phyloP scores from a whole-genome alignment of 495 filamentous ascomycete genomes.

The Aspergillus ostianus region DNA sequence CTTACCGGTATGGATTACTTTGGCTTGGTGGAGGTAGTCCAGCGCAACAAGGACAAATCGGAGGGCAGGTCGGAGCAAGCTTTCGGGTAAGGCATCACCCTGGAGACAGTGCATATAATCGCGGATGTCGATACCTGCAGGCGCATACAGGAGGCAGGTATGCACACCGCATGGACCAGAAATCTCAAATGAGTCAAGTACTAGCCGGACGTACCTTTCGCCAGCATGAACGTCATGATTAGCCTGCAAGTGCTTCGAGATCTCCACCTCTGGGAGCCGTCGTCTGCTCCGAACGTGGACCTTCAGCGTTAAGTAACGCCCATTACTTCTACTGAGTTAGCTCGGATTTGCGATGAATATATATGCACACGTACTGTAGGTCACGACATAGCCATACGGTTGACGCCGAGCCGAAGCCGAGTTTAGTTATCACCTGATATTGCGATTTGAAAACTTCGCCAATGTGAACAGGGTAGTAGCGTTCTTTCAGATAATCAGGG shows the following conservation, averaged over 20 bases:
- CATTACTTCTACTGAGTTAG: no score
- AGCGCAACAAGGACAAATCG: slow-evolving; percentile 35
- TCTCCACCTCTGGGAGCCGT: slow-evolving; percentile 29
- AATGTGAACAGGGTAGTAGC: slow-evolving; percentile 44
- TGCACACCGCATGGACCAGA: slow-evolving; percentile 38
- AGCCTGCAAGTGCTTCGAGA: slow-evolving; percentile 30
- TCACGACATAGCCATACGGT: slow-evolving; percentile 53
- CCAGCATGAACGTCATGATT: slow-evolving; percentile 28
- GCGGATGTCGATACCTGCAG: slow-evolving; percentile 34
- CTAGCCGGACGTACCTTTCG: slow-evolving; percentile 27
- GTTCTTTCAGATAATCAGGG: slow-evolving; percentile 35
- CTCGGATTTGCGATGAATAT: no score
- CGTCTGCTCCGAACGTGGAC: slow-evolving; percentile 23
- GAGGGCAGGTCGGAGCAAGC: slow-evolving; percentile 27
- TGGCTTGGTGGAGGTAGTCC: slow-evolving; percentile 40
- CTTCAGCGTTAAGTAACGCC: slow-evolving; percentile 34
- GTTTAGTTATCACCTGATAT: slow-evolving; percentile 44
- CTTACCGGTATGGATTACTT: slow-evolving; percentile 44
- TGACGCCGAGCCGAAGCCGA: slow-evolving; percentile 46
- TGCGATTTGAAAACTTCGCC: slow-evolving; percentile 41
- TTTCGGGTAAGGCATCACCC: slow-evolving; percentile 16
- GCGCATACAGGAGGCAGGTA: slow-evolving; percentile 40
- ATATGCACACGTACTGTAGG: slow-evolving; percentile 27
- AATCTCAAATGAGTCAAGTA: slow-evolving; percentile 40
- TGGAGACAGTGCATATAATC: slow-evolving; percentile 15